Conservation (phyloP, 495 filamentous ascomycete genomes). For the Daldinia vernicosa region DNA sequence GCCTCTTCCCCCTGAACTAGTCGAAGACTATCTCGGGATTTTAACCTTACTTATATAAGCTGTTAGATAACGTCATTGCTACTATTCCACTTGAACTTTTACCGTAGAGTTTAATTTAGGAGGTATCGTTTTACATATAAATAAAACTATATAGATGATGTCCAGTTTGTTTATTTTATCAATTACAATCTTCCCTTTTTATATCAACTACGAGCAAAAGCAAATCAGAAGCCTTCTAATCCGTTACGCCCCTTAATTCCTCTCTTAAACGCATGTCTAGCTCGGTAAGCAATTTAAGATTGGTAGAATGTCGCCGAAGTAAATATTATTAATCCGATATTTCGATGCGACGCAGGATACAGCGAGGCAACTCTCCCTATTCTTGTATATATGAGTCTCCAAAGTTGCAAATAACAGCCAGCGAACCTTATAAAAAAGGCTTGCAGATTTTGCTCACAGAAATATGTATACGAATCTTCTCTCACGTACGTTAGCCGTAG, state of each 20-base stretch:
- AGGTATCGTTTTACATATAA: not conserved
- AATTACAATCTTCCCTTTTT: not conserved
- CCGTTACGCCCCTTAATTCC: not conserved
- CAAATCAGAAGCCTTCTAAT: not conserved
- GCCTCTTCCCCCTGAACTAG: constrained; percentile 1
- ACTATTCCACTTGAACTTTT: not conserved
- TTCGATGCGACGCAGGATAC: not conserved
- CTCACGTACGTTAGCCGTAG: not conserved
- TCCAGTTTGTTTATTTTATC: not conserved
- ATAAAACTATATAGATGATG: not conserved
- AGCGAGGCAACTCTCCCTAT: not conserved
- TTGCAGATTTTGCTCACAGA: not conserved
- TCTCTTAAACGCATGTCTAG: not conserved
- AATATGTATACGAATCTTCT: not conserved
- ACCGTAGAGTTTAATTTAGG: not conserved
- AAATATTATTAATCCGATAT: not conserved
- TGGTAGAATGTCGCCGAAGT: not conserved
- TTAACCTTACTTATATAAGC: not conserved
- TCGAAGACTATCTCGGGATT: not conserved
- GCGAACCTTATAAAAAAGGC: not conserved
- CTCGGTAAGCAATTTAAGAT: not conserved
- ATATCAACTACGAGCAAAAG: no score
- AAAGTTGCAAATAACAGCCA: not conserved
- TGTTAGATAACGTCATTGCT: not conserved
- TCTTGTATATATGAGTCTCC: not conserved